Evolutionary conservation across 2,329 filamentous ascomycete species (phyloP), one percentile per base, ranked within the genome.

Genomic region (Ophiocordyceps robertsii): DNA sequence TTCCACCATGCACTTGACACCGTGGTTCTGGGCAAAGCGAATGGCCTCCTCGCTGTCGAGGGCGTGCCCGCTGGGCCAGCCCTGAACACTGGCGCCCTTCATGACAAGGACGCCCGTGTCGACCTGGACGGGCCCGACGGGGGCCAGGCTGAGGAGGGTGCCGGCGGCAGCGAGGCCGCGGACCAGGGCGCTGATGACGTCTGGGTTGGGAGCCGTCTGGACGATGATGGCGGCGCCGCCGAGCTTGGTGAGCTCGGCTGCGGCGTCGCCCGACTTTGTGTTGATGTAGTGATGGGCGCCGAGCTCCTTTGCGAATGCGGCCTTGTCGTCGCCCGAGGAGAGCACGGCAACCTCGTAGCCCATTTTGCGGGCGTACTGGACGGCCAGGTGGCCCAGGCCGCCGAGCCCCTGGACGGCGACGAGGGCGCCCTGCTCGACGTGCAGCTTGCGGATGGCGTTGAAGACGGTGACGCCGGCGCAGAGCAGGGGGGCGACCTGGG

Each of bases 351-450:
- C 76, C 44, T 75, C 71, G 60, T 82, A 88, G 5, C 84, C 84
- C 82, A 88, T 86, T 60, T 79, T 78, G 40, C 67, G 67, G 5
- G 82, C 82, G 56, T 81, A 89, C 56, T 88, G 83, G 29, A 89
- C 77, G 0, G 82, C 84, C 29, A 90, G 59, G 58, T 90, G 84
- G 2, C 84, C 84, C 0, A 89, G 69, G 2, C 84, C 85, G 40
- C 87, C 79, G 3, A 90, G 67, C 13, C 83, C 85, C 47, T 89
- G 77, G 19, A 79, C 55, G 19, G 73, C 75, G 1, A 78, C 69
- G 0, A 70, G 47, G n/a, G 60, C 65, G 10, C 74, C 74, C 43
- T 70, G 67, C 50, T 68, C 63, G 37, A 77, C 61, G 21, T 64
- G 55, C 48, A 72, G 64, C 57, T 74, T 73, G 47, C 74, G 69